Base-by-base conservation (phyloP, 257 asterid genomes). In the Thymus quinquecostatus region DNA sequence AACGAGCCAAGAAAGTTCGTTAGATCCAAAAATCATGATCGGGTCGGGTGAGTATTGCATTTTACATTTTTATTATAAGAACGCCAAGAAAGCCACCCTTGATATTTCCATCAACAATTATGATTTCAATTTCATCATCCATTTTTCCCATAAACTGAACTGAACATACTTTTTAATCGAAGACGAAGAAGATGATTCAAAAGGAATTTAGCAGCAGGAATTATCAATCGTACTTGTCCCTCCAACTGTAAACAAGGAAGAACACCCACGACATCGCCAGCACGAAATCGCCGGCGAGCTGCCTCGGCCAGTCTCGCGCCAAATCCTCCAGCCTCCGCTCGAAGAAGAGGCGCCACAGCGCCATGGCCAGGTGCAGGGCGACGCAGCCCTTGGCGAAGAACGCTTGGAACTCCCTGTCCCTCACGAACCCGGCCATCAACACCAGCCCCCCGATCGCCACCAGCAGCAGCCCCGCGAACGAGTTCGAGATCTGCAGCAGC, bases 321-420 rank as follows among this genome's bases (percentile, higher is more conserved):
- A 89, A 68, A 71, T 79, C 96, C 73, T 87, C 96, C 70, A 86
- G 62, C 74, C 77, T 84, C 81, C 95, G 79, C 88, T 87, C 95
- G 66, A 89, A 86, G 50, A 30, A 77, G 13, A 89, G 81, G 51
- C 96, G 84, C 96, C 95, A 89, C 5, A 86, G 54, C 27, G 86
- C 95, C 86, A 87, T 83, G 32, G 83, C 60, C 29, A 78, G 28
- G 34, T 89, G 96, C 67, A 89, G 84, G 36, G 77, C 56, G 2
- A 84, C 57, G 30, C 88, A 84, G 2, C 95, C 96, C 54, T 83
- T 81, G 0, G 95, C 95, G 33, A 87, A 87, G 79, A 85, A 77
- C 68, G 85, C 77, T 68, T 87, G 96, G 36, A 89, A 89, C 8
- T 86, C 92, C 67, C 84, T 75, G 55, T 89, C 95, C 79, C 86